Base-by-base conservation (phyloP, 2,329 filamentous ascomycete genomes). In the Colletotrichum costaricense region DNA sequence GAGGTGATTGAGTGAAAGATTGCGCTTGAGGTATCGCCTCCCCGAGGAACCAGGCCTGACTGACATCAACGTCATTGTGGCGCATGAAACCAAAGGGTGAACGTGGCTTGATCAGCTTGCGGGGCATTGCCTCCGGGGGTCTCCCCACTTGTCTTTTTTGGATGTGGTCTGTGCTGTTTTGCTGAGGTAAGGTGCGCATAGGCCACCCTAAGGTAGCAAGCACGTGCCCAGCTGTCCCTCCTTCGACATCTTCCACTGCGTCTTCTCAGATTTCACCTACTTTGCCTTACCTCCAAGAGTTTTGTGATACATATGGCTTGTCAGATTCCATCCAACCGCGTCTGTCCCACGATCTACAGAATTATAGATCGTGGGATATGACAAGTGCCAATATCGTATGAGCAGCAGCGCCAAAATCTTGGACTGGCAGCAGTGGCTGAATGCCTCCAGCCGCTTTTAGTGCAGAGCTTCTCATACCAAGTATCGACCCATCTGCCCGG, bases 11-110 rank as follows among this genome's bases (percentile, higher is more conserved):
- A 28, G 69, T 16, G 63, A 38, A 26, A 52, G 35, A 49, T 28
- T 49, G 62, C 46, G 38, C 30, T 67, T 26, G 24, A 62, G 19
- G 8, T 67, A 3, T 67, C 56, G 64, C 55, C 63, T 67, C 68
- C 42, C 7, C 3, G 30, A 42, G 49, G 30, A 49, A 42, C 30
- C 54, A 35, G 22, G 54, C 62, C 38, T 46, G 49, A 72, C 67
- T 56, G 72, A 72, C 69, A 73, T 70, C 79, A 80, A 85, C 82
- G 84, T 85, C 84, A 85, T 85, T 82, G 84, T 84, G 83, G 83
- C 82, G 78, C 80, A 71, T 77, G 74, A 72, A 68, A 75, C 60
- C 28, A 16, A 57, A 14, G n/a, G 55, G 67, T 42, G 26, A 70
- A 71, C 79, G 78, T 80, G 78, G 79, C 79, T 80, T 77, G 75